Evolutionary conservation across 1,284 basidiomycete species (phyloP).

Genomic region (Quambalaria eucalypti): DNA sequence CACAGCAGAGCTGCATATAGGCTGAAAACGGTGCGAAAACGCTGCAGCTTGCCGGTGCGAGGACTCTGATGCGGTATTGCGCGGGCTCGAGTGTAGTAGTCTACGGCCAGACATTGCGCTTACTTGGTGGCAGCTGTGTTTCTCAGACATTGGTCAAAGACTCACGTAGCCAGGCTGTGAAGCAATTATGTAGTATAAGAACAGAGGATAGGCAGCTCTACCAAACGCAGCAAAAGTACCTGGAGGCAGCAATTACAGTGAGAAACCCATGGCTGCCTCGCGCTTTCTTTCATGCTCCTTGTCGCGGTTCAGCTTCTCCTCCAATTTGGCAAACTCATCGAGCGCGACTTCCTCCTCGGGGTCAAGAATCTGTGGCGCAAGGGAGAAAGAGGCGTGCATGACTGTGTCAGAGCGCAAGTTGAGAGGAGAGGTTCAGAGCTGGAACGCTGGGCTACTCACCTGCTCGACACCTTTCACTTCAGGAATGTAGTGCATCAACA

Average conservation of each 20-base stretch:
- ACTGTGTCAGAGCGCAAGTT: background rate
- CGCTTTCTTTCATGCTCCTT: slow-evolving; percentile 7
- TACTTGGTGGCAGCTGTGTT: no score
- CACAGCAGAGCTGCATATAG: no score
- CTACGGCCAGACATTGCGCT: no score
- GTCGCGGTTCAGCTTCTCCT: slow-evolving; percentile 57
- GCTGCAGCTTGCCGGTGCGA: no score
- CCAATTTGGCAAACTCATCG: slow-evolving; percentile 85
- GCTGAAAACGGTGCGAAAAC: no score
- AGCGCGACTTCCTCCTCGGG: slow-evolving; percentile 79
- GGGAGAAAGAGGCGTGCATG: background rate
- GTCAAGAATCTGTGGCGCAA: slow-evolving; percentile 62
- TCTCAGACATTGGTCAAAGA: no score
- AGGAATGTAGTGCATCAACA: slow-evolving; percentile 98
- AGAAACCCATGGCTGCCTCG: background rate
- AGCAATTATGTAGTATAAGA: no score
- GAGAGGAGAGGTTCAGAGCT: background rate
- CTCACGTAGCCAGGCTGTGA: no score
- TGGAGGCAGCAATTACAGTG: background rate
- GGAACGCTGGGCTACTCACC: slow-evolving; percentile 53
- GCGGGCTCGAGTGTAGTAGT: no score
- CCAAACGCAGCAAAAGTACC: no score
- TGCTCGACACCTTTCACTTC: slow-evolving; percentile 96
- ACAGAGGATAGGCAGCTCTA: no score
- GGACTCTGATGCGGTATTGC: no score